phyloP scores from a whole-genome alignment of 306 rosid species.

The Cicer yamashitae region DNA sequence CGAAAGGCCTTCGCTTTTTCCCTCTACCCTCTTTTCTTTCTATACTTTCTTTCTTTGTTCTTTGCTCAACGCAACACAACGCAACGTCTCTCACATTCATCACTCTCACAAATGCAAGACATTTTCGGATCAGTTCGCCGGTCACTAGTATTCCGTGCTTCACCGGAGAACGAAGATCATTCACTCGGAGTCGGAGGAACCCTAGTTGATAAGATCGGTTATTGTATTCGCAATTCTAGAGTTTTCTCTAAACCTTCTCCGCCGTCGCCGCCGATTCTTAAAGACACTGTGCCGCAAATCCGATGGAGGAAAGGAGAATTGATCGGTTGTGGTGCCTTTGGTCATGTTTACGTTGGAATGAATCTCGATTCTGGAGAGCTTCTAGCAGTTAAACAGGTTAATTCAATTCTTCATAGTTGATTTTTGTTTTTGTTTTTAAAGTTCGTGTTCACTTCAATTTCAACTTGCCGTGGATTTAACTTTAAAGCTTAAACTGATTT shows the following conservation, averaged over 20 bases:
- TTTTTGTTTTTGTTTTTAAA: background rate
- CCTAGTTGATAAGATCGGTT: slow-evolving; percentile 80
- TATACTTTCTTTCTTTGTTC: slow-evolving; percentile 32
- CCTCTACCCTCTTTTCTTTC: slow-evolving; percentile 35
- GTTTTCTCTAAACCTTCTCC: slow-evolving; percentile 76
- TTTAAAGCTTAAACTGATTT: slow-evolving; percentile 35
- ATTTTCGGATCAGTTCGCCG: slow-evolving; percentile 97
- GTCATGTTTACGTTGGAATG: slow-evolving; percentile 99
- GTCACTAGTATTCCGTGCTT: slow-evolving; percentile 85
- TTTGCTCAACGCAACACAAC: slow-evolving; percentile 34
- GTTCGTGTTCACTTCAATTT: slow-evolving; percentile 9
- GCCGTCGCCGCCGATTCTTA: slow-evolving; percentile 52
- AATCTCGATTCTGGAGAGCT: slow-evolving; percentile 99
- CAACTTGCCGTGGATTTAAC: slow-evolving; percentile 7
- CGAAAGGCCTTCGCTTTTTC: slow-evolving; percentile 62
- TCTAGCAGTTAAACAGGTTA: slow-evolving; percentile 93
- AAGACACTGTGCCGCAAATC: slow-evolving; percentile 66
- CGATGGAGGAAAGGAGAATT: slow-evolving; percentile 99
- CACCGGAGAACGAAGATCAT: slow-evolving; percentile 66
- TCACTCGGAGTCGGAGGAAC: slow-evolving; percentile 66
- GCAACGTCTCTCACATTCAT: slow-evolving; percentile 40
- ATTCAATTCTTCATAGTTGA: slow-evolving; percentile 3
- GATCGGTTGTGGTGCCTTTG: slow-evolving; percentile 98
- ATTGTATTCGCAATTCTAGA: slow-evolving; percentile 80
- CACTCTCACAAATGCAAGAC: slow-evolving; percentile 71